Evolutionary conservation across 441 rosid genomes (phyloP).

Genomic region (Arabidopsis lyrata): DNA sequence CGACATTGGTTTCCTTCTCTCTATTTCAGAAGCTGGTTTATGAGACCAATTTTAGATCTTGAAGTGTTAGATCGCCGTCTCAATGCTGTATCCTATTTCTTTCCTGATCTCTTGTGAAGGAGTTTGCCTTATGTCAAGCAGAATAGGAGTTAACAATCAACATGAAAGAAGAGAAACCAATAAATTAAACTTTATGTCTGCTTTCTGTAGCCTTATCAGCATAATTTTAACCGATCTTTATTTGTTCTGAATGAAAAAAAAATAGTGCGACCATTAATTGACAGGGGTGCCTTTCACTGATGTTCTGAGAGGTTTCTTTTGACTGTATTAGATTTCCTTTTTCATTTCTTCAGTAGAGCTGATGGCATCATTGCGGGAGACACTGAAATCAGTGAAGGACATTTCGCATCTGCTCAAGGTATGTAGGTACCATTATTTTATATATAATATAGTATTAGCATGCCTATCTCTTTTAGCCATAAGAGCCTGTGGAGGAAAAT

Average conservation of each 20-base stretch:
- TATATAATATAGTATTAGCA: constrained; percentile 14
- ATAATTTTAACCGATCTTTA: constrained; percentile 9
- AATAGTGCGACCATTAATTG: not conserved
- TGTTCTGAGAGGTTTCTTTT: constrained; percentile 49
- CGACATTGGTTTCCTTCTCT: constrained; percentile 37
- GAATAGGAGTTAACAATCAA: constrained; percentile 28
- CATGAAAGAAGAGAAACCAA: constrained; percentile 24
- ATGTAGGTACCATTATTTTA: constrained; percentile 25
- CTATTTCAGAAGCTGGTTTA: constrained; percentile 86
- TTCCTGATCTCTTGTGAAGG: constrained; percentile 30
- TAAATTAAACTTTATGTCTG: constrained; percentile 10
- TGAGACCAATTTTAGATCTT: constrained; percentile 92
- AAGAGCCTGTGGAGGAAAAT: constrained; percentile 7
- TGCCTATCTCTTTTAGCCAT: constrained; percentile 19
- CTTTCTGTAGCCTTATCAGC: constrained; percentile 29
- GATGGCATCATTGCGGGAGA: constrained; percentile 78
- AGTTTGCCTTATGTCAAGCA: constrained; percentile 30
- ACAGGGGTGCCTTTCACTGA: constrained; percentile 14
- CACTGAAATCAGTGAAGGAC: constrained; percentile 93
- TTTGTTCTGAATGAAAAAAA: not conserved
- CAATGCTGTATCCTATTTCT: constrained; percentile 83
- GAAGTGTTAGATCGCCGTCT: constrained; percentile 80
- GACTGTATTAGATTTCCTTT: constrained; percentile 78
- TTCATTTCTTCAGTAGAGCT: constrained; percentile 82
- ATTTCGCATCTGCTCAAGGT: constrained; percentile 84